Percentiles rank a stretch among this genome's conserved stretches.
Conservation (phyloP, 257 asterid species). For the Coffea eugenioides region DNA sequence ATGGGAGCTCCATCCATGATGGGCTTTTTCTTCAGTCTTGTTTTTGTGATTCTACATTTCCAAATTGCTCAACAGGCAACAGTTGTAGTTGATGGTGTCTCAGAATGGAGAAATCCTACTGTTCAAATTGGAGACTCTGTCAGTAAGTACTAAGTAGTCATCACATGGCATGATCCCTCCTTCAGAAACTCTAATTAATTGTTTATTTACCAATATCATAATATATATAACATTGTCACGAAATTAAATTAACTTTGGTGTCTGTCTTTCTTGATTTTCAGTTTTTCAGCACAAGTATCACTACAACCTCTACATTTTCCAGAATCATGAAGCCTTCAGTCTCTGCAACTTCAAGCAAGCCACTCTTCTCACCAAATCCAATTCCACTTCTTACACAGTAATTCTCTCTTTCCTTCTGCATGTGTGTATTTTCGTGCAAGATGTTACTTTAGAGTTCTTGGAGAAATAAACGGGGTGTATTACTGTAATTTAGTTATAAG, state of each 20-base stretch:
- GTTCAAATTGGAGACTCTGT: slow-evolving; percentile 77
- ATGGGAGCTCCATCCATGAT: slow-evolving; percentile 36
- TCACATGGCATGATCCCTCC: background rate
- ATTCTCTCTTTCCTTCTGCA: slow-evolving; percentile 15
- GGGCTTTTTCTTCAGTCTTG: slow-evolving; percentile 29
- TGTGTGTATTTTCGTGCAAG: background rate
- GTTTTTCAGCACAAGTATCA: slow-evolving; percentile 77
- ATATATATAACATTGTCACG: background rate
- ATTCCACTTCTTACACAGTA: slow-evolving; percentile 67
- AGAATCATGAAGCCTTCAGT: slow-evolving; percentile 64
- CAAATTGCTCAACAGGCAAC: slow-evolving; percentile 51
- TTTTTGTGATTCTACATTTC: slow-evolving; percentile 26
- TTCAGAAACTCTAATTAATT: background rate
- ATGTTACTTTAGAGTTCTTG: background rate
- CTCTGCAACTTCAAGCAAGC: slow-evolving; percentile 84
- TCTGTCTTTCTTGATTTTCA: slow-evolving; percentile 21
- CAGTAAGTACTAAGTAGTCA: slow-evolving; percentile 74
- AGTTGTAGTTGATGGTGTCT: slow-evolving; percentile 71
- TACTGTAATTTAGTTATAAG: too few species aligned
- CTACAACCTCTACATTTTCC: slow-evolving; percentile 81
- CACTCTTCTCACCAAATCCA: slow-evolving; percentile 67
- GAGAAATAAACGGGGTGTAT: background rate
- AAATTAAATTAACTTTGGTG: slow-evolving; percentile 11
- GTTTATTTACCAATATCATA: background rate
- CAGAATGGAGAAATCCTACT: slow-evolving; percentile 70